phyloP scores from a whole-genome alignment of 75 land plant species.

The Pinus albicaulis region DNA sequence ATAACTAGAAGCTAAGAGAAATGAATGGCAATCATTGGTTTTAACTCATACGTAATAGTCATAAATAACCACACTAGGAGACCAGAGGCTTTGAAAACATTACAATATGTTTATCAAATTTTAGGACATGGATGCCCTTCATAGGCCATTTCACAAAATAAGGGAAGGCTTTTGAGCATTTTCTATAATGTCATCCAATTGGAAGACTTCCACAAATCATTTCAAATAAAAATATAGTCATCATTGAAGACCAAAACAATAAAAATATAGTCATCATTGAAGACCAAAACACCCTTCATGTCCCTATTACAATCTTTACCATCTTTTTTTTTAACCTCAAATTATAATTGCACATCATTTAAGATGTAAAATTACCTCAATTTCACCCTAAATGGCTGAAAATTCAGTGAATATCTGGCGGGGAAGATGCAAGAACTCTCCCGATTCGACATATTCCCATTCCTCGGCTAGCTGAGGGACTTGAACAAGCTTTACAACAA shows the following conservation, averaged over 20 bases:
- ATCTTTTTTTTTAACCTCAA: neutral
- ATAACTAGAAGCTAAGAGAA: no score
- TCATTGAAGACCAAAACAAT: no score
- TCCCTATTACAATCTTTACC: neutral
- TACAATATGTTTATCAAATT: neutral
- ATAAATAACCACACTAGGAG: no score
- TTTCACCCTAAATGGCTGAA: constrained; percentile 63
- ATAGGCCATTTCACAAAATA: neutral
- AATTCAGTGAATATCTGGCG: constrained; percentile 71
- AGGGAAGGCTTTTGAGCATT: neutral
- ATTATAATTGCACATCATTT: neutral
- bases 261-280: no score
- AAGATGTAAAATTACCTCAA: constrained; percentile 42
- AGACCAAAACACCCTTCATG: neutral
- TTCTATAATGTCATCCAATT: neutral
- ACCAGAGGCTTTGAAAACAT: neutral
- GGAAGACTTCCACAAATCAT: neutral
- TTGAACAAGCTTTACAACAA: no score
- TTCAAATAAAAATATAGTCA: neutral
- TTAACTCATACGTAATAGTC: no score
- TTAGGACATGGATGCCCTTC: neutral
- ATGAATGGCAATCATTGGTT: no score
- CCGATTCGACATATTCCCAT: constrained; percentile 49
- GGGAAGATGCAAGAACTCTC: constrained; percentile 80
- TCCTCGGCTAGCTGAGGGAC: neutral